A percentile compares a stretch with the other conserved stretches of the same genome.
These are phyloP conservation scores for Phyllosticta ampelicida DNA, from an alignment of 2,329 filamentous ascomycete genomes.

Conservation along the genomic window DNA sequence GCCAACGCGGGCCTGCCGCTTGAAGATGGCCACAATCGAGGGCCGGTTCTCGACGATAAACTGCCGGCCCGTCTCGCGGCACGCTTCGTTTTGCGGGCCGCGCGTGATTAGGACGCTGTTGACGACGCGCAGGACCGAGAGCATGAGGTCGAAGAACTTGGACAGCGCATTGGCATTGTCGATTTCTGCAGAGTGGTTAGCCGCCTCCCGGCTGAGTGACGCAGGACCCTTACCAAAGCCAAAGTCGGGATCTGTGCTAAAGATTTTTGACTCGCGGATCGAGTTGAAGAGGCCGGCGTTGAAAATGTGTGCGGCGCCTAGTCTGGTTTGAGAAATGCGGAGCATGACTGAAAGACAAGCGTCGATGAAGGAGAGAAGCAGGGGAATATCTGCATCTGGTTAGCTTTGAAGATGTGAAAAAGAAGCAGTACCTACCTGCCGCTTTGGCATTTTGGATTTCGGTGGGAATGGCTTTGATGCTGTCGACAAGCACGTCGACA, in stretches of 20 bases:
- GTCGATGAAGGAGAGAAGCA: constrained; percentile 52
- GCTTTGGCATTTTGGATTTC: constrained; percentile 42
- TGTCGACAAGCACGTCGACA: constrained; percentile 79
- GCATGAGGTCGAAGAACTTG: constrained; percentile 75
- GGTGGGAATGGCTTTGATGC: constrained; percentile 62
- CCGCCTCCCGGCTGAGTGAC: neutral
- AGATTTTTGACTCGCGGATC: constrained; percentile 72
- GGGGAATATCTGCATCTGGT: constrained; percentile 38
- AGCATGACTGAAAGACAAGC: constrained; percentile 74
- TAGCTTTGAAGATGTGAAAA: neutral
- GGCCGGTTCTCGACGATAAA: constrained; percentile 77
- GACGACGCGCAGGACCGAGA: constrained; percentile 70
- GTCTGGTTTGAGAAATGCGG: constrained; percentile 69
- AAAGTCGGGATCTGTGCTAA: constrained; percentile 83
- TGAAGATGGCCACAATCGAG: constrained; percentile 80
- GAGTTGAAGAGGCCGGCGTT: constrained; percentile 80
- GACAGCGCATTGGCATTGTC: constrained; percentile 59
- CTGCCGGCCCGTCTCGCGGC: constrained; percentile 59
- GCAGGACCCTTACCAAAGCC: constrained; percentile 47
- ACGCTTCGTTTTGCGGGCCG: constrained; percentile 66
- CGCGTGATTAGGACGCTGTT: constrained; percentile 70
- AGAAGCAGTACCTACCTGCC: constrained; percentile 13
- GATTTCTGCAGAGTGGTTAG: constrained; percentile 38
- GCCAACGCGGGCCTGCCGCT: constrained; percentile 73
- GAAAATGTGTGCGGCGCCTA: constrained; percentile 78